A percentile compares a stretch with the other conserved stretches of the same genome.
phyloP scores from a whole-genome alignment of 1,284 basidiomycete genomes.

The Vanrija sp. region DNA sequence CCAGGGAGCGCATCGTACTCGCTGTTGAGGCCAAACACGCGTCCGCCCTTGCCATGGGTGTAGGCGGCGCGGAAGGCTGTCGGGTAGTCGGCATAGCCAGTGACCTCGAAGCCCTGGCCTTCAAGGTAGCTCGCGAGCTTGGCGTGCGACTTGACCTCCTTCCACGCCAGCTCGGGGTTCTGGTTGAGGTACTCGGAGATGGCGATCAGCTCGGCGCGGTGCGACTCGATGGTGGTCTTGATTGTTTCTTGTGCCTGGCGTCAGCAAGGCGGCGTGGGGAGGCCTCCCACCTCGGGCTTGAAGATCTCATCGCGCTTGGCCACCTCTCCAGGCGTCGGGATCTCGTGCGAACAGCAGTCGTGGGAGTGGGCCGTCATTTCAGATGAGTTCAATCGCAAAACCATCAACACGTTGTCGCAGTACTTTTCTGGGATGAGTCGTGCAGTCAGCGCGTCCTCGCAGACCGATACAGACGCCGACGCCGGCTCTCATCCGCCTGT shows the following conservation, averaged over 20 bases:
- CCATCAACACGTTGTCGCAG: no score
- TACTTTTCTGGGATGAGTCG: no score
- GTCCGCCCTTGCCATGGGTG: constrained; percentile 57
- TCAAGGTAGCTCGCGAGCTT: constrained; percentile 31
- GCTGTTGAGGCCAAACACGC: constrained; percentile 65
- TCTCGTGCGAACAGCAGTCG: no score
- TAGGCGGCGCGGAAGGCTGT: constrained; percentile 65
- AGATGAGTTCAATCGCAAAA: no score
- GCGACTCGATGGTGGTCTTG: constrained; percentile 2
- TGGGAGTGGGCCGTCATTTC: no score
- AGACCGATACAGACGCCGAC: no score
- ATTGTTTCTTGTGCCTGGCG: constrained; percentile 15
- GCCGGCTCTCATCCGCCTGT: no score
- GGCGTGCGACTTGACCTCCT: constrained; percentile 31
- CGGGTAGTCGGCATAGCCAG: constrained; percentile 47
- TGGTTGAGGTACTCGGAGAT: constrained; percentile 42
- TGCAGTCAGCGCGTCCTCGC: no score
- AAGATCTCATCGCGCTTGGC: no score
- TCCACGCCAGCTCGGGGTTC: constrained; percentile 40
- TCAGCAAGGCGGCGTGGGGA: background rate
- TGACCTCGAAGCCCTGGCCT: constrained; percentile 33
- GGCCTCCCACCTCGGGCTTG: no score
- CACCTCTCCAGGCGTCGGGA: no score
- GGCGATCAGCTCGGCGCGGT: constrained; percentile 29
- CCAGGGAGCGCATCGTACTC: constrained; percentile 53